phyloP scores from a whole-genome alignment of 2,329 filamentous ascomycete species.

The Aspergillus jensenii region DNA sequence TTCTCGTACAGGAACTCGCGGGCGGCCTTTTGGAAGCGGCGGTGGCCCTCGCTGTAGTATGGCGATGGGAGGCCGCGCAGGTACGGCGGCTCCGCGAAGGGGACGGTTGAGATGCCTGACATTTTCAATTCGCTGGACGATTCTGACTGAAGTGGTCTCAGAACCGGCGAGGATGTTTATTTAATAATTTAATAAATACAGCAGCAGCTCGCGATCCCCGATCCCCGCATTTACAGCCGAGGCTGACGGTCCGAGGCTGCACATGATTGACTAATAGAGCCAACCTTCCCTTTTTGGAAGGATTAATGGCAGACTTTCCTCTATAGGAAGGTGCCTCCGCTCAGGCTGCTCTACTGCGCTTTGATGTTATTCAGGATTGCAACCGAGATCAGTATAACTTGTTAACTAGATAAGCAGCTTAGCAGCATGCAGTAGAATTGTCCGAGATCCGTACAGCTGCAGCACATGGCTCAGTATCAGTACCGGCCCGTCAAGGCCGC shows the following conservation, averaged over 20 bases:
- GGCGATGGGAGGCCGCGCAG: constrained; percentile 68
- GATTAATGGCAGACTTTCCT: too few relatives aligned
- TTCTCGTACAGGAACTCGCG: constrained; percentile 66
- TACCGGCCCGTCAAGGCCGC: too few relatives aligned
- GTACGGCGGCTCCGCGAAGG: constrained; percentile 73
- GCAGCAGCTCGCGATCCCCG: neutral
- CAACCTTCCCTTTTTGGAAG: too few relatives aligned
- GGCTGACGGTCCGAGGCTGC: neutral
- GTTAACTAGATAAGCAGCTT: too few relatives aligned
- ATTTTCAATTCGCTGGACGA: neutral
- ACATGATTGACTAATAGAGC: neutral
- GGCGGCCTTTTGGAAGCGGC: constrained; percentile 66
- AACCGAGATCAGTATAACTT: too few relatives aligned
- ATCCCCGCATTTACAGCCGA: constrained; percentile 5
- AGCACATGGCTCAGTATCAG: too few relatives aligned
- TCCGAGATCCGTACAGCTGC: too few relatives aligned
- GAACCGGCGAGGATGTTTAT: neutral
- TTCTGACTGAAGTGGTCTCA: too few relatives aligned
- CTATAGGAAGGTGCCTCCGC: too few relatives aligned
- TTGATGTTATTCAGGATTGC: too few relatives aligned
- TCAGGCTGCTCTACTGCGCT: too few relatives aligned
- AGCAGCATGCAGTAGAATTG: too few relatives aligned
- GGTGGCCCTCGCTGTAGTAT: constrained; percentile 68
- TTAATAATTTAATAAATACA: neutral
- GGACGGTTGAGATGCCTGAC: constrained; percentile 41